Evolutionary conservation across 2,329 filamentous ascomycete genomes (phyloP).

Genomic region (Talaromyces sp.): DNA sequence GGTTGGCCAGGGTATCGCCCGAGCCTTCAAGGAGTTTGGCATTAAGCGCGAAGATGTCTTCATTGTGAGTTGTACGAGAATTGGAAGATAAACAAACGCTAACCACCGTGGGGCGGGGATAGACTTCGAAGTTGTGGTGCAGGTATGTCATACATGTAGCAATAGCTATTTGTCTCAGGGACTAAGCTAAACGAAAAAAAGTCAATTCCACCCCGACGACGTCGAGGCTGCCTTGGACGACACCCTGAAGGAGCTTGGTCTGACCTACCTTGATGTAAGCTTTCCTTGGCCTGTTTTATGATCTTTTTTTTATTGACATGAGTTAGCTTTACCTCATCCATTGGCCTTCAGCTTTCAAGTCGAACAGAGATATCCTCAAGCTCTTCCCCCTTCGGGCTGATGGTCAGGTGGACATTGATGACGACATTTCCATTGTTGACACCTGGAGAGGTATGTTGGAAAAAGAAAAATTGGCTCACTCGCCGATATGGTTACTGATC

Average conservation of each 20-base stretch:
- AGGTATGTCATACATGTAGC: conserved; percentile 28
- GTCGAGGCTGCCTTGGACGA: conserved; percentile 47
- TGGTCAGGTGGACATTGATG: conserved; percentile 41
- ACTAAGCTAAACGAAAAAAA: conserved; percentile 5
- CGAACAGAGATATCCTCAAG: conserved; percentile 23
- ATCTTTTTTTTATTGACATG: conserved; percentile 3
- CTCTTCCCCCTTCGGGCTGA: conserved; percentile 43
- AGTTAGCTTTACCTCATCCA: conserved; percentile 39
- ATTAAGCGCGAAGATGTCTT: conserved; percentile 38
- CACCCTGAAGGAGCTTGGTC: conserved; percentile 47
- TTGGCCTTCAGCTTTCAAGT: conserved; percentile 40
- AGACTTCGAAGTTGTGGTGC: conserved; percentile 60
- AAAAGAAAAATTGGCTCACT: not conserved
- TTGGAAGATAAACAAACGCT: not conserved
- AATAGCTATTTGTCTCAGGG: not conserved
- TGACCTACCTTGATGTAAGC: conserved; percentile 52
- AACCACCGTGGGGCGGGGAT: not conserved
- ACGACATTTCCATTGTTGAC: conserved; percentile 34
- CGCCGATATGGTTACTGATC: not conserved
- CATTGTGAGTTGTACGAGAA: conserved; percentile 24
- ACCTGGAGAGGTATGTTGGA: conserved; percentile 34
- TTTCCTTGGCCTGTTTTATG: conserved; percentile 18
- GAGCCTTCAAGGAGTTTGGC: conserved; percentile 31
- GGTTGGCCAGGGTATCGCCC: conserved; percentile 29
- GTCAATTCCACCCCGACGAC: conserved; percentile 44